Evolutionary conservation across 83 land plant species (phyloP).

Genomic region (Picea abies): DNA sequence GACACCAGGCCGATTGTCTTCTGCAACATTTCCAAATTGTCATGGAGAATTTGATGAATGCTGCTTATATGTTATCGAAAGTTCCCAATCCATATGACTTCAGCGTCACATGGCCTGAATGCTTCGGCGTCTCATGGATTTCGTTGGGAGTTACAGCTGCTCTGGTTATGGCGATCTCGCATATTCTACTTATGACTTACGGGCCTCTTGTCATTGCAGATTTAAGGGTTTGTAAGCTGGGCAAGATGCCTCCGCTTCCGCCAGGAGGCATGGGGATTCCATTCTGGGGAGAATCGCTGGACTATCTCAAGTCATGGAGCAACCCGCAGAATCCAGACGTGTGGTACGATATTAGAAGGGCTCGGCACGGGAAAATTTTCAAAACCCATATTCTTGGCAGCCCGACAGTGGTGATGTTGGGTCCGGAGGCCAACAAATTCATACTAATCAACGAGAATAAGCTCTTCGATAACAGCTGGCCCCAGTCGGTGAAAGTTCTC

Average conservation of each 20-base stretch:
- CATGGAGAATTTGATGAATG: too few relatives aligned
- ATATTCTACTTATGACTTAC: not conserved
- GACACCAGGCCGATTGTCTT: too few relatives aligned
- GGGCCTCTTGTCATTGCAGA: not conserved
- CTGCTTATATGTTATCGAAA: too few relatives aligned
- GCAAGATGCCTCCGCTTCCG: slow-evolving; percentile 22
- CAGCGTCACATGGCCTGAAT: too few relatives aligned
- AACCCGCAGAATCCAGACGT: slow-evolving; percentile 21
- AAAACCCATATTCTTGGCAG: slow-evolving; percentile 39
- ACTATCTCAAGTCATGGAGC: slow-evolving; percentile 21
- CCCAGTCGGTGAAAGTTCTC: slow-evolving; percentile 8
- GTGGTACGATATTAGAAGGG: slow-evolving; percentile 20
- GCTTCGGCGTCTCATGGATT: too few relatives aligned
- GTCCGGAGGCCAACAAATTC: slow-evolving; percentile 48
- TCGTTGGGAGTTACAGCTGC: too few relatives aligned
- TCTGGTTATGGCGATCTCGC: too few relatives aligned
- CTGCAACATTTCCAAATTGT: too few relatives aligned
- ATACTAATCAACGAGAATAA: not conserved
- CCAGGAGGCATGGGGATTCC: slow-evolving; percentile 51
- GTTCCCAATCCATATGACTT: too few relatives aligned
- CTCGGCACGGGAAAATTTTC: slow-evolving; percentile 38
- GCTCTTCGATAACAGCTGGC: slow-evolving; percentile 24
- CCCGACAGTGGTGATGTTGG: slow-evolving; percentile 41
- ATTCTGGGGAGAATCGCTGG: slow-evolving; percentile 37
- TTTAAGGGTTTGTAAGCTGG: not conserved